These are phyloP conservation scores for Penicillium sp. DNA, from an alignment of 2,329 filamentous ascomycete genomes.

Conservation along the genomic window DNA sequence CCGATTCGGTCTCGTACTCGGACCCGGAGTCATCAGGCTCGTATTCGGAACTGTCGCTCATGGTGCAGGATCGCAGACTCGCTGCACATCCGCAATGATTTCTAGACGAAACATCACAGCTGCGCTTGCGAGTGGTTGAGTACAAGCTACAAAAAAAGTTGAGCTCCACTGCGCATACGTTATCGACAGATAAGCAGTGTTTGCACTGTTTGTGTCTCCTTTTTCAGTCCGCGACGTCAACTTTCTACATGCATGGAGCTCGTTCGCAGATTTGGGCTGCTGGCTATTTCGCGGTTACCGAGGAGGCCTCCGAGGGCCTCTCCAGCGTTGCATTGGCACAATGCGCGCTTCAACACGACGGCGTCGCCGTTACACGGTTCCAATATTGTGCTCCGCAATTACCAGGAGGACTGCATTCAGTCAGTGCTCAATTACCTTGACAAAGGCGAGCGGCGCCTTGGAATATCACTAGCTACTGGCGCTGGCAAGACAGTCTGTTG, in stretches of 20 bases:
- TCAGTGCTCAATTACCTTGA: slow-evolving; percentile 67
- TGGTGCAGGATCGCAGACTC: slow-evolving; percentile 36
- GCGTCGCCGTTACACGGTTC: slow-evolving; percentile 13
- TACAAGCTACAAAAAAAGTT: slow-evolving; percentile 13
- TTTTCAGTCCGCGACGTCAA: neutral
- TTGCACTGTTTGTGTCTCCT: slow-evolving; percentile 37
- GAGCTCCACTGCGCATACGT: slow-evolving; percentile 9
- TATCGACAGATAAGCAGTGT: slow-evolving; percentile 28
- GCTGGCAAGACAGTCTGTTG: slow-evolving; percentile 67
- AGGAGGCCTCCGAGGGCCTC: slow-evolving; percentile 8
- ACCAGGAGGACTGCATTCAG: slow-evolving; percentile 88
- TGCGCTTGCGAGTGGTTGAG: slow-evolving; percentile 5
- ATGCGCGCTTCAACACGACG: slow-evolving; percentile 24
- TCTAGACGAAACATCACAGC: slow-evolving; percentile 26
- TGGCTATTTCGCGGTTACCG: slow-evolving; percentile 17
- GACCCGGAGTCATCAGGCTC: slow-evolving; percentile 31
- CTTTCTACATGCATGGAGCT: slow-evolving; percentile 27
- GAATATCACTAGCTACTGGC: slow-evolving; percentile 81
- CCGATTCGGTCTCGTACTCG: slow-evolving; percentile 19
- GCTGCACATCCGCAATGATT: slow-evolving; percentile 21
- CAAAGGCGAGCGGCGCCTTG: slow-evolving; percentile 70
- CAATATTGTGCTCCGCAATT: slow-evolving; percentile 65
- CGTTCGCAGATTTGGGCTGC: slow-evolving; percentile 24
- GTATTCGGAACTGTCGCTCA: slow-evolving; percentile 37
- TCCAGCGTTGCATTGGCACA: slow-evolving; percentile 24